These are phyloP conservation scores for Pseudozyma sp. DNA, from an alignment of 1,284 basidiomycete species.

Conservation along the genomic window DNA sequence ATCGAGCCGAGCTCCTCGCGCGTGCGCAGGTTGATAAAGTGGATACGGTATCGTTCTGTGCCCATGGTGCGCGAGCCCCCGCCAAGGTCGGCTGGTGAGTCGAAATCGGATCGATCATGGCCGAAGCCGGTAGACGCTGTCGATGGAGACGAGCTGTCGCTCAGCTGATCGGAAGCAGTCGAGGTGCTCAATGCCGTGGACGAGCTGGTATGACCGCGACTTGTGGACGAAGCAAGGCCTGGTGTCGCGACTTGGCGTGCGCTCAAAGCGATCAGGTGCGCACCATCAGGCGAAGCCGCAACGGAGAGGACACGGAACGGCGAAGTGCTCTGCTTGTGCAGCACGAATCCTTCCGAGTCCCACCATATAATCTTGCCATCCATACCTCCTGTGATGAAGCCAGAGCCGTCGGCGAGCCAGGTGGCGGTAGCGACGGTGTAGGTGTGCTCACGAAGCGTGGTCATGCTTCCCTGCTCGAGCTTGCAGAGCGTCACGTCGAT, in stretches of 20 bases:
- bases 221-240: conserved; percentile 9
- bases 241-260: conserved; percentile 30
- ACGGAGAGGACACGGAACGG: conserved; percentile 89
- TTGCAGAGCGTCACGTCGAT: conserved; percentile 56
- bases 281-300: conserved; percentile 85
- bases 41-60: conserved; percentile 73
- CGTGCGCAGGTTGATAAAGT: conserved; percentile 79
- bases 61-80: conserved; percentile 69
- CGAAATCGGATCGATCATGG: conserved; percentile 18
- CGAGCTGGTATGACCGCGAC: conserved; percentile 22
- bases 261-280: conserved; percentile 82
- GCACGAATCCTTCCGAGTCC: conserved; percentile 75
- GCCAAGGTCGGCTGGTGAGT: conserved; percentile 36
- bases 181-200: conserved; percentile 28
- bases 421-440: conserved; percentile 87
- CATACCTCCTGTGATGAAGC: conserved; percentile 89
- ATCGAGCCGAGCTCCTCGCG: conserved; percentile 71
- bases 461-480: conserved; percentile 20
- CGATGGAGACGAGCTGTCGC: conserved; percentile 28
- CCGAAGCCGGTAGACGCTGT: conserved; percentile 26
- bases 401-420: conserved; percentile 88
- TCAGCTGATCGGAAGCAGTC: conserved; percentile 35
- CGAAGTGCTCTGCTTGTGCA: conserved; percentile 78
- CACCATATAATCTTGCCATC: conserved; percentile 89
- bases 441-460: conserved; percentile 75